A percentile compares a stretch with the other conserved stretches of the same genome.
phyloP scores from a whole-genome alignment of 139 green algal genomes.

The Mesostigma viride region DNA sequence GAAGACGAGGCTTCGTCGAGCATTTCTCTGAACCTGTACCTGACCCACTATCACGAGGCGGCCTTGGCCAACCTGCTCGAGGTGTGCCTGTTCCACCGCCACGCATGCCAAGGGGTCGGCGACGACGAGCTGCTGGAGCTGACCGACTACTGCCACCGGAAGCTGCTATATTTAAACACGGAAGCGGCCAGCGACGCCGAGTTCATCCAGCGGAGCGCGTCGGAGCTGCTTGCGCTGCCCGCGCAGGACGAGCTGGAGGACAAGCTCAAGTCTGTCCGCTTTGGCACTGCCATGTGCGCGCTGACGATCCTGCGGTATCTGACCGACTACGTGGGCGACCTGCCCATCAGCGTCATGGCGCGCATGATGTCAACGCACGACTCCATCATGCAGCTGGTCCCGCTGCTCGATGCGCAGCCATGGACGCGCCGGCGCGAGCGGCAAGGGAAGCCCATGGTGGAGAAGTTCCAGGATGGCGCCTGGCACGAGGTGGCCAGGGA shows the following conservation, averaged over 20 bases:
- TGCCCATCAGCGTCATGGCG: slow-evolving; percentile 53
- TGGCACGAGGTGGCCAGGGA: slow-evolving; percentile 47
- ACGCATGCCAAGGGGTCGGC: slow-evolving; percentile 20
- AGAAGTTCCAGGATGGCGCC: too few species aligned
- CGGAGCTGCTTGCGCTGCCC: slow-evolving; percentile 39
- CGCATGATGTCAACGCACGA: slow-evolving; percentile 58
- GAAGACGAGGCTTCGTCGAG: background rate
- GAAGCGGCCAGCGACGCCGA: background rate
- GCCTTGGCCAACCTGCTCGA: slow-evolving; percentile 69
- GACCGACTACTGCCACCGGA: slow-evolving; percentile 57
- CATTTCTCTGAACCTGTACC: slow-evolving; percentile 31
- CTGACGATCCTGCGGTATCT: slow-evolving; percentile 58
- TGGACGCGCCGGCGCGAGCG: slow-evolving; percentile 43
- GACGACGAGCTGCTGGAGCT: slow-evolving; percentile 65
- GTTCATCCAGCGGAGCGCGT: slow-evolving; percentile 3
- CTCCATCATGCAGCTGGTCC: slow-evolving; percentile 57
- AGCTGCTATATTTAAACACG: slow-evolving; percentile 50
- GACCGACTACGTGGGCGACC: slow-evolving; percentile 44
- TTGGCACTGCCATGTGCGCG: slow-evolving; percentile 24
- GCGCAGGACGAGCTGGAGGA: slow-evolving; percentile 50
- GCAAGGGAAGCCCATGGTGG: slow-evolving; percentile 3
- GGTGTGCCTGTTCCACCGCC: slow-evolving; percentile 33
- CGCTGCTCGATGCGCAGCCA: slow-evolving; percentile 61
- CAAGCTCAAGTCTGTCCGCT: slow-evolving; percentile 24
- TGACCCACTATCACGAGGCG: slow-evolving; percentile 61